These are phyloP conservation scores for Candida railenensis DNA, from an alignment of 805 yeast species.

Conservation along the genomic window DNA sequence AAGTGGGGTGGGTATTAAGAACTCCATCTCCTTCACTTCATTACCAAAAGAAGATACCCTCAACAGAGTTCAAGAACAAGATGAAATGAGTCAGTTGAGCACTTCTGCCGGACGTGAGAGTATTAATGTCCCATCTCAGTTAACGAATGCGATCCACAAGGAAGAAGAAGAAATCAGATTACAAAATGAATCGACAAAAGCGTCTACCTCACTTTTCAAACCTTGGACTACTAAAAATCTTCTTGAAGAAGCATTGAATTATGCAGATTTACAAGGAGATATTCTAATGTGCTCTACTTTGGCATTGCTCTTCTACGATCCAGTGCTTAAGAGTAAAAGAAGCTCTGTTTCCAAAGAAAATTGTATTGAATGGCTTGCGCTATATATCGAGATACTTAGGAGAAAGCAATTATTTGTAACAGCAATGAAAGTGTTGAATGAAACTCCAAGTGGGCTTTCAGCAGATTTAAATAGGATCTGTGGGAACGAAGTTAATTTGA, in stretches of 20 bases:
- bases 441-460: slow-evolving; percentile 30
- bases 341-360: slow-evolving; percentile 20
- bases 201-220: slow-evolving; percentile 3
- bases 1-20: not conserved
- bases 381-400: slow-evolving; percentile 55
- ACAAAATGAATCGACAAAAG: slow-evolving; percentile 8
- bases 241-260: slow-evolving; percentile 51
- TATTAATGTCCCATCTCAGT: slow-evolving; percentile 19
- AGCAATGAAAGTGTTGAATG: slow-evolving; percentile 57
- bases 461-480: slow-evolving; percentile 29
- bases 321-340: slow-evolving; percentile 24
- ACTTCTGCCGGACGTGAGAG: not conserved
- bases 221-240: slow-evolving; percentile 63
- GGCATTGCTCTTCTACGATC: slow-evolving; percentile 50
- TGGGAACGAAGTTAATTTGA: slow-evolving; percentile 32
- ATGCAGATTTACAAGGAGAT: slow-evolving; percentile 63
- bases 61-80: not conserved
- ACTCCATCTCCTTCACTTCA: not conserved
- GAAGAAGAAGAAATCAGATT: slow-evolving; percentile 7
- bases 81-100: not conserved
- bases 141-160: slow-evolving; percentile 23
- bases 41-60: slow-evolving; percentile 1
- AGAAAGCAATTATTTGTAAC: slow-evolving; percentile 50
- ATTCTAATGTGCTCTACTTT: slow-evolving; percentile 58
- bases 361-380: slow-evolving; percentile 54